Percentiles rank a stretch among this genome's conserved stretches.
Conservation (phyloP, 768 basidiomycete species). For the Suillus fuscotomentosus region DNA sequence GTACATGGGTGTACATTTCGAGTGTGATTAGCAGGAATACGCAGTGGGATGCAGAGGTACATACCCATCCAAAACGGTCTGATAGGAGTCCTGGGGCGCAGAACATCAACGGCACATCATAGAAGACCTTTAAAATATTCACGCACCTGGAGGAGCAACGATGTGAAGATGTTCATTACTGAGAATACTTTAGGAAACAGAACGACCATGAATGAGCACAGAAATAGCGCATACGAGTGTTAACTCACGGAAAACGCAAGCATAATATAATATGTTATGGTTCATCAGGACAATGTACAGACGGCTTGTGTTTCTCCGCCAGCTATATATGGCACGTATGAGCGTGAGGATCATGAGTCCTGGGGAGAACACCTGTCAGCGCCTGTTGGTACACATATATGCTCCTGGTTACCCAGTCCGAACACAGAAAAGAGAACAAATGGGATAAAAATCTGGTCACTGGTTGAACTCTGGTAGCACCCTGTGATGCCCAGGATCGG, state of each 20-base stretch:
- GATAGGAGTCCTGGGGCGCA: neutral
- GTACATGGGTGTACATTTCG: neutral
- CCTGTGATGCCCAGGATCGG: neutral
- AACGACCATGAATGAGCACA: neutral
- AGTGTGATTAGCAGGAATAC: neutral
- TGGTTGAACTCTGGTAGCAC: neutral
- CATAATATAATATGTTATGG: neutral
- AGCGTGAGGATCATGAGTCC: neutral
- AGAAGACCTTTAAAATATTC: neutral
- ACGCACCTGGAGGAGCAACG: neutral
- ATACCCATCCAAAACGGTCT: neutral
- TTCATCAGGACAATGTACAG: neutral
- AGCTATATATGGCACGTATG: neutral
- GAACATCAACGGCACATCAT: neutral
- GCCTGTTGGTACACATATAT: too few species aligned
- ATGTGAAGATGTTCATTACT: neutral
- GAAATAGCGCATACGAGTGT: neutral
- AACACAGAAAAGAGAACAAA: neutral
- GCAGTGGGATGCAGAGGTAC: neutral
- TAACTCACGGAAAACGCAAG: neutral
- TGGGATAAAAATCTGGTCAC: neutral
- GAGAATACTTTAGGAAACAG: neutral
- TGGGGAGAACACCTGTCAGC: neutral
- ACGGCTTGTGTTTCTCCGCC: neutral
- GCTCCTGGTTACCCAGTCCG: neutral